Evolutionary conservation across 768 basidiomycete genomes (phyloP), one percentile per base, ranked within the genome.

Genomic region (Trametes gibbosa): DNA sequence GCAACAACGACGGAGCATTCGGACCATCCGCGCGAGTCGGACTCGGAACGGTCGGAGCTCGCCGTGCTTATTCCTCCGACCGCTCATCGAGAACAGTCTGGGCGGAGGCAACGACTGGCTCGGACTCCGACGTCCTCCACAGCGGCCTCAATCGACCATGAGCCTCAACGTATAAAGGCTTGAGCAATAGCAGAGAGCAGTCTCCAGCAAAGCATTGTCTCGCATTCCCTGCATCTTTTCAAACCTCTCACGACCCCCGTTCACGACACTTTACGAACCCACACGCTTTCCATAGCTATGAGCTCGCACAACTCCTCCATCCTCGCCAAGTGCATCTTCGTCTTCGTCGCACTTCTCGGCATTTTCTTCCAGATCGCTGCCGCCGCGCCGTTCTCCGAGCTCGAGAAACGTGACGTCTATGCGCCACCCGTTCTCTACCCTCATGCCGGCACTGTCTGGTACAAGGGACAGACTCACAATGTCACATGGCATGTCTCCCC

Each of bases 261-360:
- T 50, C 13, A 50, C 48, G 48, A 50, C 50, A 34, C 17, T 7
- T 50, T 39, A 50, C 50, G 50, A 48, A 29, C 46, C 46, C 46
- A 39, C 50, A 37, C 50, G 12, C 34, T 21, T 14, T 50, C 50
- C 7, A 19, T 35, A 50, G 50, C 50, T 35, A 50, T 50, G 50
- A 50, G 34, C 23, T 50, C 50, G 50, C 50, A n/a, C 25, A 14
- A 9, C 34, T 16, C 50, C 35, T 50, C 50, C 50, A 35, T 27
- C 32, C 46, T 56, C 48, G 50, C 53, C 19, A 66, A 65, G 59
- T 66, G 58, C 62, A 54, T 50, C 50, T 23, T 63, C 45, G 17
- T 57, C 52, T 14, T 57, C 37, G 19, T 55, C 32, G 39, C 40
- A 41, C 39, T 49, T 48, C 16, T 55, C 35, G 50, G 25, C 42